Conservation (phyloP, 805 yeast species). For the Nakazawaea molendinolei region DNA sequence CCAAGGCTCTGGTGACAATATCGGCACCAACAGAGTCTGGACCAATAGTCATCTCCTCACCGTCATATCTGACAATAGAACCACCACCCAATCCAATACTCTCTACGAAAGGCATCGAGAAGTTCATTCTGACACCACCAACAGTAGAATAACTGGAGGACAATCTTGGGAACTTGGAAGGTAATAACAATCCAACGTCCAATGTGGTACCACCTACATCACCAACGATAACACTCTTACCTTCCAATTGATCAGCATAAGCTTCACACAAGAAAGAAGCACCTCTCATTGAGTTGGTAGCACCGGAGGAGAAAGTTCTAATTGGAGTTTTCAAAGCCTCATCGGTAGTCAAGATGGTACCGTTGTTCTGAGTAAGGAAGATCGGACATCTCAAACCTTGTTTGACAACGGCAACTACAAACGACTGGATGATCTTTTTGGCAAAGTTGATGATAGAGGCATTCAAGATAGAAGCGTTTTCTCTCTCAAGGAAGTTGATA, state of each 20-base stretch:
- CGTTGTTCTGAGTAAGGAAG: constrained; percentile 39
- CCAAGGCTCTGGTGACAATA: constrained; percentile 25
- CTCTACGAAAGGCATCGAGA: constrained; percentile 44
- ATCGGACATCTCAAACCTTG: constrained; percentile 32
- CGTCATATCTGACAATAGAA: constrained; percentile 29
- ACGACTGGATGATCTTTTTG: constrained; percentile 30
- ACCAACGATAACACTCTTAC: constrained; percentile 29
- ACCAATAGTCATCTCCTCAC: constrained; percentile 27
- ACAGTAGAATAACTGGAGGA: constrained; percentile 34
- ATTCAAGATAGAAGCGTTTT: constrained; percentile 39
- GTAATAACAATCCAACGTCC: constrained; percentile 37
- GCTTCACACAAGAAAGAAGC: constrained; percentile 35
- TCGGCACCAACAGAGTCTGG: constrained; percentile 43
- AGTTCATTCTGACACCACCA: constrained; percentile 43
- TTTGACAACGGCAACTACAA: constrained; percentile 27
- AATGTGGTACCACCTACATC: constrained; percentile 49
- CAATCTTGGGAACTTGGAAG: constrained; percentile 41
- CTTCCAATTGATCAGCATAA: constrained; percentile 14
- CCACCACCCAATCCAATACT: constrained; percentile 47
- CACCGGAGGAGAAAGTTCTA: constrained; percentile 40
- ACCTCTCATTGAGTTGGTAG: constrained; percentile 41
- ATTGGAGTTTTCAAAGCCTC: constrained; percentile 36
- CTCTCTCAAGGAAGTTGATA: constrained; percentile 38
- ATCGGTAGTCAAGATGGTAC: constrained; percentile 33
- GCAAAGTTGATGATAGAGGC: constrained; percentile 40